Base-by-base conservation (phyloP, 306 rosid genomes). In the Gastrolobium bilobum region DNA sequence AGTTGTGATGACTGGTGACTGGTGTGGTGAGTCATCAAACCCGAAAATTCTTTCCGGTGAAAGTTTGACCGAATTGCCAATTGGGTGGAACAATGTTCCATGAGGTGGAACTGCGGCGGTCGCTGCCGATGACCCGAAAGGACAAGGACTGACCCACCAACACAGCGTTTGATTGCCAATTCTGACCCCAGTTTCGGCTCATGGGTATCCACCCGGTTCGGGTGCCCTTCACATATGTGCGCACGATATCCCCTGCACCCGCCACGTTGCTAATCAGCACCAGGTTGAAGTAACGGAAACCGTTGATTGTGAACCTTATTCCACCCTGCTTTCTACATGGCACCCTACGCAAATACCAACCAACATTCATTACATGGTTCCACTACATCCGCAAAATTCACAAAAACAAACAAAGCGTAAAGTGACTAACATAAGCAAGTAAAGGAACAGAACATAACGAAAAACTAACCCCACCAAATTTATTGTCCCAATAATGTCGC, bases 121-220 rank as follows among this genome's bases (percentile, higher is more conserved):
- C 99, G 7, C 98, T 91, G 64, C 82, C 89, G 20, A 91, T 84
- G 53, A 95, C 90, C 33, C 98, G 53, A 47, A 95, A 93, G 0
- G 96, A 95, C 64, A 95, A 48, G 0, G 98, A 29, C 54, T 95
- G 97, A 2, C 97, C 97, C 39, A 85, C 96, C 77, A 95, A 76
- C 7, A 88, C 97, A 0, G 97, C 82, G 79, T 92, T 95, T 7
- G 99, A 95, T 83, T 95, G 97, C 99, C 99, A 95, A 58, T 95
- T 95, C 56, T 95, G 98, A 30, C 99, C 99, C 99, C 98, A 95
- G 92, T 95, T 95, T 2, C 99, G 75, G 71, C 94, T 95, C 94
- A 92, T 34, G n/a, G 84, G 91, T 94, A 95, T 89, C 99, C 99
- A 95, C 6, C 86, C 92, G 0, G 97, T 89, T 44, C 71, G 67